A percentile compares a stretch with the other conserved stretches of the same genome.
Conservation (phyloP, 352 stramenopile genomes). For the Phytophthora megakarya region DNA sequence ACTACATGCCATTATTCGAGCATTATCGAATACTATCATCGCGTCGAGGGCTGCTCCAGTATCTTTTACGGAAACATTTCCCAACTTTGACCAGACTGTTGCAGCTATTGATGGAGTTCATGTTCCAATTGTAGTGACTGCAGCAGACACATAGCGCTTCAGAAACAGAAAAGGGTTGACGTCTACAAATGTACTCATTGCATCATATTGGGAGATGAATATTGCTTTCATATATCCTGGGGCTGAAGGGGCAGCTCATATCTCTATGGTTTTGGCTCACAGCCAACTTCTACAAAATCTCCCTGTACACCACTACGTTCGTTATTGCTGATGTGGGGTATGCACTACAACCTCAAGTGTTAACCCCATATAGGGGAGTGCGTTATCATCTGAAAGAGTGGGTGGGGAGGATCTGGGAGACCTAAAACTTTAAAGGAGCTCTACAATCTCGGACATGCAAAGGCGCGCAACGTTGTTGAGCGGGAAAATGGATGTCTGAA, state of each 20-base stretch:
- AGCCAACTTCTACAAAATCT: slow-evolving; percentile 1
- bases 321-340: slow-evolving; percentile 1
- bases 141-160: background rate
- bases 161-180: slow-evolving; percentile 5
- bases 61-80: background rate
- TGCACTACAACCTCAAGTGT: background rate
- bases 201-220: slow-evolving; percentile 4
- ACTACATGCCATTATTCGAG: too few relatives aligned
- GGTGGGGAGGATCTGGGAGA: background rate
- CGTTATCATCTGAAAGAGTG: slow-evolving; percentile 13
- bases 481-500: slow-evolving; percentile 4
- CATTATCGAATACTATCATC: background rate
- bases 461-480: slow-evolving; percentile 10
- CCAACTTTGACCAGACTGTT: slow-evolving; percentile 5
- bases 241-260: slow-evolving; percentile 8
- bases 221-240: slow-evolving; percentile 3
- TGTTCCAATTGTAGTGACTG: background rate
- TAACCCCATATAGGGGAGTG: background rate
- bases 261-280: slow-evolving; percentile 5
- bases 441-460: slow-evolving; percentile 8
- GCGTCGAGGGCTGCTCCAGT: too few relatives aligned
- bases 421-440: slow-evolving; percentile 6
- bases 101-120: slow-evolving; percentile 12
- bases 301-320: background rate
- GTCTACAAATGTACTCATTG: slow-evolving; percentile 10